Evolutionary conservation across 768 basidiomycete genomes (phyloP).

Genomic region (Lentinula guzmanii): DNA sequence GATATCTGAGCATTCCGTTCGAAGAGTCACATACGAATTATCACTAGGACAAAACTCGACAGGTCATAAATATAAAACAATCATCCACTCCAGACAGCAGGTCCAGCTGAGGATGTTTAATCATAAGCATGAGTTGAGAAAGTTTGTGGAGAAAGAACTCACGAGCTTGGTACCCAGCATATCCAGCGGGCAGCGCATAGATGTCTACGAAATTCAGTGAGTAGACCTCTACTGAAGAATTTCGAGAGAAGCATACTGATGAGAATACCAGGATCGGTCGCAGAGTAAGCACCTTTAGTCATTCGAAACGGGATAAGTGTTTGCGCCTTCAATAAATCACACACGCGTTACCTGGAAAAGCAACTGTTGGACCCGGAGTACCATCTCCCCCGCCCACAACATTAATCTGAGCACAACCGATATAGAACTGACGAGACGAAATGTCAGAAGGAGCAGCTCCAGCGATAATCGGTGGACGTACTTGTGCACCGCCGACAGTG

Average conservation of each 20-base stretch:
- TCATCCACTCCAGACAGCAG: conserved; percentile 25
- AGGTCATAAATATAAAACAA: not conserved
- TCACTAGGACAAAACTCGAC: too few relatives aligned
- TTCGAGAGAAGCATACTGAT: conserved; percentile 17
- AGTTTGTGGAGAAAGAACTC: conserved; percentile 8
- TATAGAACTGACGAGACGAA: conserved; percentile 21
- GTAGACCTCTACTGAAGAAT: not conserved
- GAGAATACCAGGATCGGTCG: conserved; percentile 26
- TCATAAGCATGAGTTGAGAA: not conserved
- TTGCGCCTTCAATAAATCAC: not conserved
- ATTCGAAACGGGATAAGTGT: not conserved
- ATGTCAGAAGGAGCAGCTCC: not conserved
- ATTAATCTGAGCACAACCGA: conserved; percentile 31
- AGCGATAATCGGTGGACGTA: not conserved
- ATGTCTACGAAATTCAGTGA: conserved; percentile 15
- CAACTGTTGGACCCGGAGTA: conserved; percentile 22
- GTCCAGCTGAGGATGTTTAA: conserved; percentile 17
- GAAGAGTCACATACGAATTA: not conserved
- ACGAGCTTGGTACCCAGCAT: conserved; percentile 27
- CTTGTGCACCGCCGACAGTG: conserved; percentile 23
- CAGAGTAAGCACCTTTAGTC: conserved; percentile 22
- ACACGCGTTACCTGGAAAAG: conserved; percentile 23
- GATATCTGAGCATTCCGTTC: not conserved
- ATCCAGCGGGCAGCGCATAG: conserved; percentile 22
- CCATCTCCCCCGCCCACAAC: conserved; percentile 26